A percentile compares a stretch with the other conserved stretches of the same genome.
Conservation (phyloP, 129 eudicot genomes). For the Flaveria sonorensis region DNA sequence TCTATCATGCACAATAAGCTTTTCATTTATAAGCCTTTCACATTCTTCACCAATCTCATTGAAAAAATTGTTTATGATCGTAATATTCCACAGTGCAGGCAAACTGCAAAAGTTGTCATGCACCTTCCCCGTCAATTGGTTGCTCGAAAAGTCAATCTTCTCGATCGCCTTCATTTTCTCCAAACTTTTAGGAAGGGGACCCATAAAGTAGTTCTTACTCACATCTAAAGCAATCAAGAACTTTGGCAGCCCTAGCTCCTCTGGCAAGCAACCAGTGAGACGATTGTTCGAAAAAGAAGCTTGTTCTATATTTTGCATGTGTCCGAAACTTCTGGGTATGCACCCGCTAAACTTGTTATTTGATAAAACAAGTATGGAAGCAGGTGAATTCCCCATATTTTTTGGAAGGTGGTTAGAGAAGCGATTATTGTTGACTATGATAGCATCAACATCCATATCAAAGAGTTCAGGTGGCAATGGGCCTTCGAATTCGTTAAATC, state of each 20-base stretch:
- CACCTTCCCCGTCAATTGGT: conserved; percentile 48
- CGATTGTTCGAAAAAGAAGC: conserved; percentile 48
- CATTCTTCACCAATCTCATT: conserved; percentile 42
- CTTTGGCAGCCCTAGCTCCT: conserved; percentile 45
- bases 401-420: conserved; percentile 60
- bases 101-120: conserved; percentile 47
- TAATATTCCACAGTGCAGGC: conserved; percentile 45
- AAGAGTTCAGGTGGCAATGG: conserved; percentile 61
- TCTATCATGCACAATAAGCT: conserved; percentile 23
- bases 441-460: conserved; percentile 61
- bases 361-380: conserved; percentile 61
- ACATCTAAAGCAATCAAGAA: conserved; percentile 46
- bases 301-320: conserved; percentile 54
- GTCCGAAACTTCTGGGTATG: conserved; percentile 71
- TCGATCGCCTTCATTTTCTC: conserved; percentile 37
- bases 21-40: conserved; percentile 3
- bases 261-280: conserved; percentile 73
- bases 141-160: conserved; percentile 46
- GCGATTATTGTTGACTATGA: conserved; percentile 69
- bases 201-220: conserved; percentile 48
- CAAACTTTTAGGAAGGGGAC: conserved; percentile 53
- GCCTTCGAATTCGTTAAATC: conserved; percentile 86
- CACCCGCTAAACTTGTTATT: conserved; percentile 72
- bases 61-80: conserved; percentile 50
- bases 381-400: conserved; percentile 71